Evolutionary conservation across 495 filamentous ascomycete genomes (phyloP).

Genomic region (Bryoglossum gracile): DNA sequence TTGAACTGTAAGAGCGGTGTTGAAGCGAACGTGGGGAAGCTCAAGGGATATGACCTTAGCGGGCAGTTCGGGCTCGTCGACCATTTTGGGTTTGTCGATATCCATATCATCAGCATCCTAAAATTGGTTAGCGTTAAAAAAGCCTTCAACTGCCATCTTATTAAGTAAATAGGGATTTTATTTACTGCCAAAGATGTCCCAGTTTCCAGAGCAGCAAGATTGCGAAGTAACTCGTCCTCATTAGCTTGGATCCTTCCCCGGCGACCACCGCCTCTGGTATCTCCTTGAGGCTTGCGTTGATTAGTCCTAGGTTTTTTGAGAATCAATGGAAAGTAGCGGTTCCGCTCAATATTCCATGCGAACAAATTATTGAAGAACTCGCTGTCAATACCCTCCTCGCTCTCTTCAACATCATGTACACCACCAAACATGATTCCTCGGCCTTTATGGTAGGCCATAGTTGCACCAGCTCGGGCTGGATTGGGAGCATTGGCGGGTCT

Average conservation of each 20-base stretch:
- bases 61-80: slow-evolving; percentile 43
- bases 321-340: slow-evolving; percentile 81
- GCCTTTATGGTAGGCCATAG: slow-evolving; percentile 88
- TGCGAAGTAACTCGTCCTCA: slow-evolving; percentile 82
- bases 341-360: slow-evolving; percentile 90
- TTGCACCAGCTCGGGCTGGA: slow-evolving; percentile 76
- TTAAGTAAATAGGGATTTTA: neutral
- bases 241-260: slow-evolving; percentile 70
- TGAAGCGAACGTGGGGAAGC: slow-evolving; percentile 83
- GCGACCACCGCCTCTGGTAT: slow-evolving; percentile 51
- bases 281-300: slow-evolving; percentile 51
- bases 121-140: too few relatives aligned
- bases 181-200: slow-evolving; percentile 45
- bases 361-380: slow-evolving; percentile 89
- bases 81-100: slow-evolving; percentile 36
- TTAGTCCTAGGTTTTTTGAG: slow-evolving; percentile 60
- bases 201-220: slow-evolving; percentile 72
- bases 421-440: slow-evolving; percentile 91
- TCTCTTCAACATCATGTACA: slow-evolving; percentile 89
- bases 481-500: slow-evolving; percentile 83
- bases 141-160: neutral
- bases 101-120: slow-evolving; percentile 49
- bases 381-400: slow-evolving; percentile 89
- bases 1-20: slow-evolving; percentile 81
- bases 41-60: slow-evolving; percentile 54